These are phyloP conservation scores for Globisporangium solare DNA, from an alignment of 352 stramenopile species.

Conservation along the genomic window DNA sequence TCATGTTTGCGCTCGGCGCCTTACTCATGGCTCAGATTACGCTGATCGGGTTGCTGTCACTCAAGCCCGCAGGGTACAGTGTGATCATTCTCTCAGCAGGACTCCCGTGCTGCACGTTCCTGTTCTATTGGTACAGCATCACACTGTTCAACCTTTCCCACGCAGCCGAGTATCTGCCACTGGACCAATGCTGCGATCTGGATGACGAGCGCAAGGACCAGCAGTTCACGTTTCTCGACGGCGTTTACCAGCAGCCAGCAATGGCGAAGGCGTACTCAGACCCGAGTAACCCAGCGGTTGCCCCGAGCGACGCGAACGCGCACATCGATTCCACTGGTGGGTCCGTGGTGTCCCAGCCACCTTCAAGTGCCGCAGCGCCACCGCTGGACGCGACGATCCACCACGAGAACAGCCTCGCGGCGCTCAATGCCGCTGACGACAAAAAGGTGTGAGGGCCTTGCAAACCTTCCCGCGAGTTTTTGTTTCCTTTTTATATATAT, in stretches of 20 bases:
- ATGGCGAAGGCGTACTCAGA: constrained; percentile 32
- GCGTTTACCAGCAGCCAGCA: constrained; percentile 63
- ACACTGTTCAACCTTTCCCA: constrained; percentile 43
- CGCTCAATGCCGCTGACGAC: constrained; percentile 37
- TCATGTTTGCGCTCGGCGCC: constrained; percentile 56
- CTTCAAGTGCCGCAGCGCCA: constrained; percentile 17
- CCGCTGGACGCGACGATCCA: neutral
- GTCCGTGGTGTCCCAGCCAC: constrained; percentile 27
- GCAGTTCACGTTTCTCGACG: constrained; percentile 56
- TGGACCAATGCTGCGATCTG: constrained; percentile 61
- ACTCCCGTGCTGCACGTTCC: constrained; percentile 46
- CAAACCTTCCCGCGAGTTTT: too few relatives aligned
- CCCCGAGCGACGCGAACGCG: constrained; percentile 8
- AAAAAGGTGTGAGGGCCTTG: constrained; percentile 9
- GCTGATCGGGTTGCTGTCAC: constrained; percentile 58
- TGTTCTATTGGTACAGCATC: constrained; percentile 63
- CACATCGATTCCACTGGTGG: constrained; percentile 16
- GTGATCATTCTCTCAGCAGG: constrained; percentile 34
- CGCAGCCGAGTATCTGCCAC: constrained; percentile 46
- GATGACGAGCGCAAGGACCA: constrained; percentile 51
- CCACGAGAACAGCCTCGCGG: constrained; percentile 31
- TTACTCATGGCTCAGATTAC: constrained; percentile 60
- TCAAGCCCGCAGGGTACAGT: constrained; percentile 49
- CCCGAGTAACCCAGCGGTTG: neutral
- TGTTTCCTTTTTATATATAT: too few relatives aligned